Conservation (phyloP, 345 rosid genomes). For the Citrus medica region DNA sequence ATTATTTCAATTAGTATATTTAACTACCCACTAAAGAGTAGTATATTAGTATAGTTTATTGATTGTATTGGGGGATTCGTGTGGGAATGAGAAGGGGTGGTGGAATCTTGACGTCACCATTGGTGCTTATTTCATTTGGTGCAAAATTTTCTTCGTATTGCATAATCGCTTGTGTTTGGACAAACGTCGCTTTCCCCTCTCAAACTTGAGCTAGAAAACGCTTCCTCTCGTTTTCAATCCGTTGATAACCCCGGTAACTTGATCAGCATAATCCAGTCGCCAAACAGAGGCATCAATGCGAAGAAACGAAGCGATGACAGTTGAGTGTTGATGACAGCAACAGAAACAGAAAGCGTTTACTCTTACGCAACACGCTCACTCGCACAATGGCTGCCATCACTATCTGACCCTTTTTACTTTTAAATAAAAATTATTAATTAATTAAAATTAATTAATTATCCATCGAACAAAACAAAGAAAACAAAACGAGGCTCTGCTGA, state of each 20-base stretch:
- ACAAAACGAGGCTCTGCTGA: not conserved
- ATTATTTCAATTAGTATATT: not conserved
- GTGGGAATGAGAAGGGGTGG: conserved; percentile 15
- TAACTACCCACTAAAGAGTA: not conserved
- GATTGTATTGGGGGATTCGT: not conserved
- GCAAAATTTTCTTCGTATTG: not conserved
- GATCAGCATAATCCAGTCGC: not conserved
- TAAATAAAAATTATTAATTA: too few species aligned
- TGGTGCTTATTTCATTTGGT: not conserved
- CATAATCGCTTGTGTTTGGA: conserved; percentile 1
- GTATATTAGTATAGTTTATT: not conserved
- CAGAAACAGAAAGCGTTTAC: not conserved
- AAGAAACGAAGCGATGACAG: too few species aligned
- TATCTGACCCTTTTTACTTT: not conserved
- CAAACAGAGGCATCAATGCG: not conserved
- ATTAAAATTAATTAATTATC: not conserved
- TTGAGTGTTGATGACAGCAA: too few species aligned
- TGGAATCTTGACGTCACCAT: conserved; percentile 24
- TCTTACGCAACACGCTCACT: not conserved
- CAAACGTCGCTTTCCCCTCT: not conserved
- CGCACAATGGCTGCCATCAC: not conserved
- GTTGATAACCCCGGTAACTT: too few species aligned
- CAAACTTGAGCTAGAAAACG: not conserved
- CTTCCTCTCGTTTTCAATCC: too few species aligned
- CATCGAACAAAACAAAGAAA: not conserved